Evolutionary conservation across 2,329 filamentous ascomycete genomes (phyloP).

Genomic region (Fusarium miscanthi): DNA sequence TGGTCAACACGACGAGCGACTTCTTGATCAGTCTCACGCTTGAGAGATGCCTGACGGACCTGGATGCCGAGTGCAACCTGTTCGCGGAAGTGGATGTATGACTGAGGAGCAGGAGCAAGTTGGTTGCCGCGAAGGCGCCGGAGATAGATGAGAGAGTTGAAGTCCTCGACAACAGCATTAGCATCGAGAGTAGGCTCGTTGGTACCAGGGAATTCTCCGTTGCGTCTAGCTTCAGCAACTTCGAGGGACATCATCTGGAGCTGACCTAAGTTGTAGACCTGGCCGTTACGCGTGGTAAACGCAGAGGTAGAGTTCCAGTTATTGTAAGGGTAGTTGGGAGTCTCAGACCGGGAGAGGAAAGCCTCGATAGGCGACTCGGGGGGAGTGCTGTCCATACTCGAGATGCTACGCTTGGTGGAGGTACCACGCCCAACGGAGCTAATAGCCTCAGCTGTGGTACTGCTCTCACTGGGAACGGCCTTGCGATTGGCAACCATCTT

Average conservation of each 20-base stretch:
- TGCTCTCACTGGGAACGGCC: background rate
- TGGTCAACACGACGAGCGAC: slow-evolving; percentile 40
- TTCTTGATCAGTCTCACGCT: slow-evolving; percentile 29
- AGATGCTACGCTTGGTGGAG: background rate
- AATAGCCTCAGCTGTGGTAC: background rate
- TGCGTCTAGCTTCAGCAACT: slow-evolving; percentile 48
- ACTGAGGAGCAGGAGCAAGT: slow-evolving; percentile 17
- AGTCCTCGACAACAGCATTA: slow-evolving; percentile 48
- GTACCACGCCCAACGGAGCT: background rate
- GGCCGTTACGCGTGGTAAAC: background rate
- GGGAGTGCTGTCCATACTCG: background rate
- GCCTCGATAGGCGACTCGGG: slow-evolving; percentile 24
- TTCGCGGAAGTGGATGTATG: slow-evolving; percentile 45
- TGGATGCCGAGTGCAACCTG: slow-evolving; percentile 51
- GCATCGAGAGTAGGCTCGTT: slow-evolving; percentile 43
- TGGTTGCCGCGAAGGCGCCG: slow-evolving; percentile 39
- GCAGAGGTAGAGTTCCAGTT: background rate
- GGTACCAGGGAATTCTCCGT: slow-evolving; percentile 49
- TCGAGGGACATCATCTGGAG: slow-evolving; percentile 48
- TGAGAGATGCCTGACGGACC: slow-evolving; percentile 48
- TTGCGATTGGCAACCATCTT: slow-evolving; percentile 6
- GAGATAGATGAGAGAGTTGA: slow-evolving; percentile 46
- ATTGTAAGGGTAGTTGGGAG: background rate
- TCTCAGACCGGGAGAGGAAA: slow-evolving; percentile 6
- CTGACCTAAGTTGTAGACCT: slow-evolving; percentile 24